These are phyloP conservation scores for Coniochaeta prunicola DNA, from an alignment of 2,329 filamentous ascomycete genomes.

Conservation along the genomic window DNA sequence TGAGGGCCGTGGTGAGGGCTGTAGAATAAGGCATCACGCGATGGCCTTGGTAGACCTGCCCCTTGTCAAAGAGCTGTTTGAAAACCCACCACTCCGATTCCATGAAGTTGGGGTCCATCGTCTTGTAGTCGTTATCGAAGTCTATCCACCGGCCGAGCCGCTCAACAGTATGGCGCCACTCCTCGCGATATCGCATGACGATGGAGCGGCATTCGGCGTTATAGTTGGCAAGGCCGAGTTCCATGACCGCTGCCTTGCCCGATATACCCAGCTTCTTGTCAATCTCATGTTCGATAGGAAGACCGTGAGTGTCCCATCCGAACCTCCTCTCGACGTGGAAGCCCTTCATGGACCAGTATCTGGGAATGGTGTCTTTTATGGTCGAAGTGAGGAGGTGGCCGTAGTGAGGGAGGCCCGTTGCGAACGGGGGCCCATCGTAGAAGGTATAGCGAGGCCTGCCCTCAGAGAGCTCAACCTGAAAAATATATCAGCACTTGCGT, in stretches of 20 bases:
- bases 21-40: conserved; percentile 95
- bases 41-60: conserved; percentile 81
- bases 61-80: conserved; percentile 87
- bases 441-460: conserved; percentile 85
- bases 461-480: conserved; percentile 65
- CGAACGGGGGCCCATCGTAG: conserved; percentile 81
- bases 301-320: conserved; percentile 90
- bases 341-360: conserved; percentile 97
- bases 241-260: conserved; percentile 72
- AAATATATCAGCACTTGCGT: background rate
- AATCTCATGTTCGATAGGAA: conserved; percentile 95
- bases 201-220: conserved; percentile 88
- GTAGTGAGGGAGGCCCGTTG: conserved; percentile 49
- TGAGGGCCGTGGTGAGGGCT: conserved; percentile 78
- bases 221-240: conserved; percentile 82
- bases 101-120: conserved; percentile 94
- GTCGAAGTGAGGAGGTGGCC: conserved; percentile 80
- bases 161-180: conserved; percentile 86
- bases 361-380: conserved; percentile 93
- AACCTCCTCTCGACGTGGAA: conserved; percentile 88
- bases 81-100: conserved; percentile 97
- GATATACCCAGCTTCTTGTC: conserved; percentile 92
- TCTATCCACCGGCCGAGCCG: conserved; percentile 92
- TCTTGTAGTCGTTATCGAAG: conserved; percentile 98
- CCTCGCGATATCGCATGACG: conserved; percentile 81